Percentiles rank a stretch among this genome's conserved stretches.
These are phyloP conservation scores for Kodamaea leandrae DNA, from an alignment of 805 yeast genomes.

Conservation along the genomic window DNA sequence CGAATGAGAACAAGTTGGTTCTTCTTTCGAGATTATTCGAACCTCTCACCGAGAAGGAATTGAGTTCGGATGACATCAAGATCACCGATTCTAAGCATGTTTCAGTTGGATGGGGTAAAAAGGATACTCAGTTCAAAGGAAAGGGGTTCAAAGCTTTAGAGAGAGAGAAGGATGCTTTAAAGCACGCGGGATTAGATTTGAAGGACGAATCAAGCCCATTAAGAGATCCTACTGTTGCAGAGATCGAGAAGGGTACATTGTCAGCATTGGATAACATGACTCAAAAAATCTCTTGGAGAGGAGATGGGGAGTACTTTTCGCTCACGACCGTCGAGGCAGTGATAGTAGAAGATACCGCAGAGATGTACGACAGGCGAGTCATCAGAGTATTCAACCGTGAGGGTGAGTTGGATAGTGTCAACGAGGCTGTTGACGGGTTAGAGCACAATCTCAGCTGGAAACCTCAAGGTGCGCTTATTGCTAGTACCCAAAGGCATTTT, in stretches of 20 bases:
- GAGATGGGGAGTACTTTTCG: constrained; percentile 84
- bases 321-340: constrained; percentile 60
- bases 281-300: constrained; percentile 81
- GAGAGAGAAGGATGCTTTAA: constrained; percentile 52
- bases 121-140: constrained; percentile 95
- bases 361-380: constrained; percentile 58
- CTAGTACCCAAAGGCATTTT: constrained; percentile 68
- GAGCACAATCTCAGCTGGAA: constrained; percentile 80
- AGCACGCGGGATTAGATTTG: constrained; percentile 64
- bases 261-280: constrained; percentile 52
- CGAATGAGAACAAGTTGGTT: constrained; percentile 58
- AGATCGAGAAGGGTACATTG: constrained; percentile 64
- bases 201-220: constrained; percentile 55
- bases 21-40: constrained; percentile 76
- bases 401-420: constrained; percentile 74
- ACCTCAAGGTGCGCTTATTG: constrained; percentile 85
- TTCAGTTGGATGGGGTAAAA: constrained; percentile 97
- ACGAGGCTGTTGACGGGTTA: constrained; percentile 84
- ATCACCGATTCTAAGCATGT: constrained; percentile 71
- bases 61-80: constrained; percentile 60
- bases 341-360: constrained; percentile 37
- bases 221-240: constrained; percentile 86
- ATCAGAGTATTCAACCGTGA: constrained; percentile 79
- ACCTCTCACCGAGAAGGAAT: constrained; percentile 62
- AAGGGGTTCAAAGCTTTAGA: constrained; percentile 82